phyloP scores from a whole-genome alignment of 177 flowering plant species.

The Telopea speciosissima region DNA sequence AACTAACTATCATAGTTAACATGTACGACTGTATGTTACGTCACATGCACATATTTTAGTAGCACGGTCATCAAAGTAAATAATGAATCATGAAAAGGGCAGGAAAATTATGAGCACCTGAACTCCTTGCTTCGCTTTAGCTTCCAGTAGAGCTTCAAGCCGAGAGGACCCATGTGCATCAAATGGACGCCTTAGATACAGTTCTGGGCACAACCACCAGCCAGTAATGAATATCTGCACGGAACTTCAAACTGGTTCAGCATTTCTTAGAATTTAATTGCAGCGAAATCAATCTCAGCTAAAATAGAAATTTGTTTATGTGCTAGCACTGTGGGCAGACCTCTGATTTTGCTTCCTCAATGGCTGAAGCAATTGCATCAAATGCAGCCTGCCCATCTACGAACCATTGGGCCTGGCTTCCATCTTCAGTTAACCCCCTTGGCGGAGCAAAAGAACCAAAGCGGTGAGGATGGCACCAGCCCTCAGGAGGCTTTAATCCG shows the following conservation, averaged over 20 bases:
- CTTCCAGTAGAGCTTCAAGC: slow-evolving; percentile 83
- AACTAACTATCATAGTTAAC: no score
- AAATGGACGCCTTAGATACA: slow-evolving; percentile 91
- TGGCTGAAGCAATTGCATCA: slow-evolving; percentile 86
- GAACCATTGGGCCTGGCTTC: slow-evolving; percentile 95
- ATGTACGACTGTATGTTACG: background rate
- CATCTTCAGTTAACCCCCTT: slow-evolving; percentile 92
- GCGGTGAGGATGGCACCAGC: slow-evolving; percentile 99
- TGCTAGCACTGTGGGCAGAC: slow-evolving; percentile 29
- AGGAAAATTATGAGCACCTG: slow-evolving; percentile 55
- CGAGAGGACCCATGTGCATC: slow-evolving; percentile 57
- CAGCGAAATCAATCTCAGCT: background rate
- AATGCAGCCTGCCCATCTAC: slow-evolving; percentile 94
- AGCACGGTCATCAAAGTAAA: background rate
- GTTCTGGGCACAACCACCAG: slow-evolving; percentile 99
- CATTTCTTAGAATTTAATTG: slow-evolving; percentile 6
- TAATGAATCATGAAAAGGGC: background rate
- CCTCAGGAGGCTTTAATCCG: slow-evolving; percentile 91
- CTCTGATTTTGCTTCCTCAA: slow-evolving; percentile 96
- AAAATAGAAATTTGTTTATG: slow-evolving; percentile 1
- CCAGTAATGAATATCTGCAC: slow-evolving; percentile 97
- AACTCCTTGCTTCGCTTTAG: slow-evolving; percentile 95
- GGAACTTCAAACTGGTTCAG: slow-evolving; percentile 16
- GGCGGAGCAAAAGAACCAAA: slow-evolving; percentile 99
- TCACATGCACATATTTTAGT: background rate